Evolutionary conservation across 345 rosid species (phyloP), one percentile per base, ranked within the genome.

Genomic region (Salix udensis): DNA sequence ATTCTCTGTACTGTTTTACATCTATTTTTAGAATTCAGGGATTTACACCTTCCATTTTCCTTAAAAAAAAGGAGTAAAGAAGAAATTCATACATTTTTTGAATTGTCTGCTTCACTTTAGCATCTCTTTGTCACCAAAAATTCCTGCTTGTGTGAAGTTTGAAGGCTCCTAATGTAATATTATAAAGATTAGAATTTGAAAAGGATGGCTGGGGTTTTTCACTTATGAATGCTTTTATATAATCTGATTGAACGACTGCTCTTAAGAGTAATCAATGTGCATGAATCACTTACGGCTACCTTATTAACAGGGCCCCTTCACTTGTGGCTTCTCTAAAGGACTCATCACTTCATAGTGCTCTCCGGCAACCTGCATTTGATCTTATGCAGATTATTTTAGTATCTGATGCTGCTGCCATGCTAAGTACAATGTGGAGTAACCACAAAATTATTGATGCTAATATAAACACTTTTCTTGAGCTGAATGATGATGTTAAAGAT

Each of bases 361-460:
- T 96, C 75, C 88, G 93, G 73, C 97, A 91, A 78, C 98, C 99
- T 85, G 99, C 99, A 46, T 81, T 93, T 85, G 96, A 93, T 87
- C 98, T 93, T 60, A 79, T 96, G 46, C 91, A 91, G 85, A 82
- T 89, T 61, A 87, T 93, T 76, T 24, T 96, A 65, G 98, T 92
- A 69, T 92, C 98, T 84, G 99, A 96, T 90, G 91, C 97, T 75
- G 85, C 97, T 58, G 92, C 94, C 70, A 76, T 96, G 77, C 79
- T 86, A 75, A 78, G 91, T 75, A 82, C 88, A 50, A 40, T 88
- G 85, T 75, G 88, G 77, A 83, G 81, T 71, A 76, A 84, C 72
- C 73, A 65, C 70, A 37, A 67, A 53, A 73, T 75, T 77, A 58
- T 62, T 30, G 77, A 64, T 75, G 50, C 23, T 64, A 85, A 74